Conservation (phyloP, 148 eudicot species). For the Simmondsia chinensis region DNA sequence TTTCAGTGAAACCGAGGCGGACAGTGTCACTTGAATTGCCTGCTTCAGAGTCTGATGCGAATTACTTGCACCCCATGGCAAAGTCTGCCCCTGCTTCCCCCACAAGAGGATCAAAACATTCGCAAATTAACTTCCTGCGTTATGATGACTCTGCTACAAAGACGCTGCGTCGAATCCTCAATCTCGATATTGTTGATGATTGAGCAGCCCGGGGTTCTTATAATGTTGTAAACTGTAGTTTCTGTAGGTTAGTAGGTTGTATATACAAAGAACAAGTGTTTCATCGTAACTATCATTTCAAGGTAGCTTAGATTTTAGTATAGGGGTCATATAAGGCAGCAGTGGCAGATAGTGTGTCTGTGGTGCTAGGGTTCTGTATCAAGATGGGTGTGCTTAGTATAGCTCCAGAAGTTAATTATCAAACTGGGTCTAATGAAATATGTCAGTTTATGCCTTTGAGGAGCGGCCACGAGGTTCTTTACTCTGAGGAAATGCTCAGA, state of each 20-base stretch:
- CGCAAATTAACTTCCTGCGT: conserved; percentile 22
- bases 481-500: too few species aligned
- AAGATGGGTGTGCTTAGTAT: conserved; percentile 11
- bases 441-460: too few species aligned
- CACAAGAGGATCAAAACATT: conserved; percentile 27
- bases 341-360: conserved; percentile 27
- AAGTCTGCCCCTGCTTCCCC: conserved; percentile 97
- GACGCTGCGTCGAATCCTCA: conserved; percentile 86
- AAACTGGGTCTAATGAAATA: too few species aligned
- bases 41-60: conserved; percentile 35
- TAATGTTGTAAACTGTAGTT: conserved; percentile 35
- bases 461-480: too few species aligned
- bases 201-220: conserved; percentile 26
- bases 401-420: conserved; percentile 9
- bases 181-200: conserved; percentile 69
- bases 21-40: conserved; percentile 76
- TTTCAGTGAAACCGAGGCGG: conserved; percentile 53
- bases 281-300: conserved; percentile 9
- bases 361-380: conserved; percentile 13
- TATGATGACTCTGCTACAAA: conserved; percentile 67
- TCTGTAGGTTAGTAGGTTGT: conserved; percentile 24
- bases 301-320: conserved; percentile 14
- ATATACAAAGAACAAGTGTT: conserved; percentile 26
- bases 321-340: conserved; percentile 20
- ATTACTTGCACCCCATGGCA: conserved; percentile 39